Evolutionary conservation across 139 green algal genomes (phyloP).

Genomic region (Pseudopediastrum boryanum): DNA sequence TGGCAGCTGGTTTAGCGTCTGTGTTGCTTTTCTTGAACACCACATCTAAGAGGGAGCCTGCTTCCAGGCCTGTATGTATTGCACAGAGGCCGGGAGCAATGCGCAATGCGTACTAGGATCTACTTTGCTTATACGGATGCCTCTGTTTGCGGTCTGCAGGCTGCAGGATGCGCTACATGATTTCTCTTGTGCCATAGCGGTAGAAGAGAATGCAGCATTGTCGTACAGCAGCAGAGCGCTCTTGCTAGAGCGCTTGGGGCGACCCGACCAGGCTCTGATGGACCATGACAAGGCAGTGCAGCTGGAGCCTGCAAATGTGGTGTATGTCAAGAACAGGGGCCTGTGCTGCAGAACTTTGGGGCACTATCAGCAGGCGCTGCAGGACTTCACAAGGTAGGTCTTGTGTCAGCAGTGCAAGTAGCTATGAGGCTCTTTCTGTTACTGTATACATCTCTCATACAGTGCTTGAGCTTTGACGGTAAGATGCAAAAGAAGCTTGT

Average conservation of each 20-base stretch:
- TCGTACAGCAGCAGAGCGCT: conserved; percentile 53
- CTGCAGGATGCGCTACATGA: conserved; percentile 60
- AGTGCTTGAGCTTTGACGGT: too few relatives aligned
- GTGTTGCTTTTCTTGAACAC: too few relatives aligned
- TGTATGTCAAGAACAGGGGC: conserved; percentile 59
- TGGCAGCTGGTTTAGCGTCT: too few relatives aligned
- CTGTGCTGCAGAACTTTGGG: conserved; percentile 41
- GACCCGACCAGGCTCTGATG: conserved; percentile 37
- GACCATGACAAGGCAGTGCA: conserved; percentile 52
- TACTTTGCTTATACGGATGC: conserved; percentile 1
- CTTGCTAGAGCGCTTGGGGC: conserved; percentile 56
- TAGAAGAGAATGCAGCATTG: conserved; percentile 48
- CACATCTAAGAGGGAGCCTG: too few relatives aligned
- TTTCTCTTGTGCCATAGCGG: conserved; percentile 54
- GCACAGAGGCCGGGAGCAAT: too few relatives aligned
- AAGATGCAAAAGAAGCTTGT: too few relatives aligned
- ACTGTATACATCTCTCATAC: too few relatives aligned
- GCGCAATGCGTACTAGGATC: too few relatives aligned
- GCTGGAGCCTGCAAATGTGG: conserved; percentile 45
- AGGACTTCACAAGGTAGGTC: conserved; percentile 54
- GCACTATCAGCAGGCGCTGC: conserved; percentile 45
- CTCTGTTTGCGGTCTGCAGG: conserved; percentile 14
- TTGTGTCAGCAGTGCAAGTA: too few relatives aligned
- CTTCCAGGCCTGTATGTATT: too few relatives aligned
- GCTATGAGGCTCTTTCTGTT: too few relatives aligned